Percentiles rank a stretch among this genome's conserved stretches.
Evolutionary conservation across 805 yeast species (phyloP).

Genomic region (Blastobotrys americana): DNA sequence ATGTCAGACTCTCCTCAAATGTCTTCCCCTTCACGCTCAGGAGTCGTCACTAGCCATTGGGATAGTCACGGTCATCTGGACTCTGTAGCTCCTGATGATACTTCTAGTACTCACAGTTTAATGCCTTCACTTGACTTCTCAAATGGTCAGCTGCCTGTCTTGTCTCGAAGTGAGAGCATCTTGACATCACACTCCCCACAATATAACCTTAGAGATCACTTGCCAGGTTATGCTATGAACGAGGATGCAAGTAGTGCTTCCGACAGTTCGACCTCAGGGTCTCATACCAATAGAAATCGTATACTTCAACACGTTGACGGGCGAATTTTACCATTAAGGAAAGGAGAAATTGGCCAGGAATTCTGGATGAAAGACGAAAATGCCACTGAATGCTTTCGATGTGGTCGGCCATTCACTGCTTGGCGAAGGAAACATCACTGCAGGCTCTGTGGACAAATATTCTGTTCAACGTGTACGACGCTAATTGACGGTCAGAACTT

Average conservation of each 20-base stretch:
- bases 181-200: constrained; percentile 14
- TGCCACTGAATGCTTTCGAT: constrained; percentile 78
- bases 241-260: constrained; percentile 23
- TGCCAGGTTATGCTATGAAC: constrained; percentile 20
- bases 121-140: no score
- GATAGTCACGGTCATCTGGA: neutral
- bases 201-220: constrained; percentile 17
- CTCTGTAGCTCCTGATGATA: neutral
- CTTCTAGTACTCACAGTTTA: neutral
- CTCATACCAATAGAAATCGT: constrained; percentile 9
- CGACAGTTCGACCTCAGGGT: constrained; percentile 19
- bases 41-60: neutral
- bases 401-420: constrained; percentile 73
- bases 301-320: constrained; percentile 11
- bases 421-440: constrained; percentile 93
- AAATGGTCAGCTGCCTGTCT: neutral
- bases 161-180: constrained; percentile 20
- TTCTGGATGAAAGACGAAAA: constrained; percentile 97
- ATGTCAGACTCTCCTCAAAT: neutral
- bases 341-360: constrained; percentile 48
- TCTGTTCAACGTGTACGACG: constrained; percentile 75
- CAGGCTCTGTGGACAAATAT: constrained; percentile 91
- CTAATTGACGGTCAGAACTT: constrained; percentile 61
- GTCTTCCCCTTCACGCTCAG: neutral
- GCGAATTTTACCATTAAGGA: constrained; percentile 11